Base-by-base conservation (phyloP, 495 filamentous ascomycete genomes). In the Aspergillus affinis region DNA sequence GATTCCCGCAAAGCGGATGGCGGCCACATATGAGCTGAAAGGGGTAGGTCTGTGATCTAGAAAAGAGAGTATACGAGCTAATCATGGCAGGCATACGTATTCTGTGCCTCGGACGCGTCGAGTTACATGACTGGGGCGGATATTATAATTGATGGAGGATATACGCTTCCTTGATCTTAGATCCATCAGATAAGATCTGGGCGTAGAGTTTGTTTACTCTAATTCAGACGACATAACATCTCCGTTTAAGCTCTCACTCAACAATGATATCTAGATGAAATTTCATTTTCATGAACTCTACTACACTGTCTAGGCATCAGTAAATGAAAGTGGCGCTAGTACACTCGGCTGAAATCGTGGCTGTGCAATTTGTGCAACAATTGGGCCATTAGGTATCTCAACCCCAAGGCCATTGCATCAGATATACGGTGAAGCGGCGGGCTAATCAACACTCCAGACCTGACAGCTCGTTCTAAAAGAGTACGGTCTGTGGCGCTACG, bases 121-220 rank as follows among this genome's bases (percentile, higher is more conserved):
- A 71, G 68, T 32, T 74, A 69, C 56, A 72, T 70, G 65, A 74
- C 72, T 26, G 72, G 72, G 15, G 58, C 67, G 21, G 60, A 74
- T 59, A 54, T 74, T 6, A 57, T 74, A 2, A 63, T 74, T 50
- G 71, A 72, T 54, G 71, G 69, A 9, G 69, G 71, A 19, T 71
- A 71, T 55, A 69, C 66, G 1, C 59, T 65, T 44, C 68, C 68
- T 29, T 71, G 60, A 53, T 5, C 17, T 17, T 17, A 46, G 36
- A 15, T 0, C 6, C 13, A 27, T 12, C 6, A 15, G 17, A 27
- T 32, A 8, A 23, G 12, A 19, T 2, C 3, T 26, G 3, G 41
- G 45, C 26, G 30, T 10, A 57, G 30, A 32, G 1, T 32, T 32
- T 32, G 29, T 26, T 26, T 26, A 4, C 29, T 6, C 29, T 32